Base-by-base conservation (phyloP, 2,329 filamentous ascomycete genomes). In the Stagonosporopsis tanaceti region DNA sequence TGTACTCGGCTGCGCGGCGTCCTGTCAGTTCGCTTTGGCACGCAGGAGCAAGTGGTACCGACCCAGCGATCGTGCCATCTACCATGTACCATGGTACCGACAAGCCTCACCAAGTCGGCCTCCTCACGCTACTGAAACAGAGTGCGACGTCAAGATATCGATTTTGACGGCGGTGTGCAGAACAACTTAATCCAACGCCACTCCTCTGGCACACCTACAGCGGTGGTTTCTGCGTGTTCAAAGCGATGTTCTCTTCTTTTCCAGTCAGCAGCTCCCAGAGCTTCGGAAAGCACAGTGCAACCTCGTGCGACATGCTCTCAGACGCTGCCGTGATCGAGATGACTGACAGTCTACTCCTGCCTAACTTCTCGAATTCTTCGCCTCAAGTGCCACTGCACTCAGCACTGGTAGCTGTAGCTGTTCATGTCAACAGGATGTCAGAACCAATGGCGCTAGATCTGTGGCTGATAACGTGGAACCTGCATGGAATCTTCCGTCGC, bases 381-480 rank as follows among this genome's bases (percentile, higher is more conserved):
- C 39, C 35, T 32, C 24, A 22, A 38, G 44, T 52, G 27, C 22
- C 27, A 48, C 42, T 27, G 42, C 27, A 27, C 24, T 44, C 44
- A 20, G 20, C 20, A 20, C 20, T 20, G 20, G 20, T 20, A 20
- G 20, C 20, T 20, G 48, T 38, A 52, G 48, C 48, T 52, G 38
- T 48, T 52, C 47, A 44, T 40, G 53, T 47, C 47, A 41, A 47
- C 28, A 35, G 51, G 30, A 44, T 57, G 44, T 48, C 54, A 57
- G 32, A 47, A 34, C 32, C 38, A 52, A 27, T 47, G 42, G 45
- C 44, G 37, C 54, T 52, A 57, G 48, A 57, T 28, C 39, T 30
- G 50, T 50, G 54, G 50, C 44, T 53, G 39, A 45, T 27, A 57
- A 53, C 48, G 45, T 57, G 50, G 54, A 57, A 57, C 47, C 54